Base-by-base conservation (phyloP, 176 grass and related monocot genomes). In the Hyparrhenia diplandra region DNA sequence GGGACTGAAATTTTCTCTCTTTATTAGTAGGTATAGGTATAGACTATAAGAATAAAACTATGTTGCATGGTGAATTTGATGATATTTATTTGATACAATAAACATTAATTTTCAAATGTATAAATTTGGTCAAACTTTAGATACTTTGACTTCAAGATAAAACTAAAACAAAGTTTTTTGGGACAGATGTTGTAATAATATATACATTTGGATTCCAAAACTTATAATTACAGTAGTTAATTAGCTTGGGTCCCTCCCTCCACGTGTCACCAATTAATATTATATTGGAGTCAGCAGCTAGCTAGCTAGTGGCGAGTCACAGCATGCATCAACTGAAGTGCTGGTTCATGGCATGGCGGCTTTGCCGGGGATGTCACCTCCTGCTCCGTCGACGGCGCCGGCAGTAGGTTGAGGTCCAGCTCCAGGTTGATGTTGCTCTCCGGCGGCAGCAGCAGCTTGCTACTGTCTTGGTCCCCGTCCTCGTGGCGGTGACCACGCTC, bases 351-450 rank as follows among this genome's bases (percentile, higher is more conserved):
- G 55, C 55, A 59, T 12, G 55, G 27, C 10, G 34, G 31, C 51
- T 35, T 75, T 8, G 72, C 49, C 49, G 49, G 49, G 14, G 75
- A 76, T 47, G 58, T 43, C 76, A 35, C 21, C 18, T 80, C 82
- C 30, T 64, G 47, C 20, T 58, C 73, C 39, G 25, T 85, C 42
- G 51, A 34, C 46, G 74, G 28, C 7, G 73, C 68, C 20, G 78
- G 75, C 51, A 86, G 90, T 43, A 92, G 70, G 82, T 92, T 92
- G 18, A 92, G 86, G 88, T 92, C 90, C 45, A 88, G 46, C 10
- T 47, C 55, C 12, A 81, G 24, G 51, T 61, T 47, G 23, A 14
- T 14, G 29, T 23, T 13, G 31, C 68, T 77, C 34, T 40, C 31
- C 69, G 58, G 40, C 67, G 41, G 52, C 18, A 21, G 40, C 67